Conservation (phyloP, 768 basidiomycete genomes). For the Tephrocybe sp. region DNA sequence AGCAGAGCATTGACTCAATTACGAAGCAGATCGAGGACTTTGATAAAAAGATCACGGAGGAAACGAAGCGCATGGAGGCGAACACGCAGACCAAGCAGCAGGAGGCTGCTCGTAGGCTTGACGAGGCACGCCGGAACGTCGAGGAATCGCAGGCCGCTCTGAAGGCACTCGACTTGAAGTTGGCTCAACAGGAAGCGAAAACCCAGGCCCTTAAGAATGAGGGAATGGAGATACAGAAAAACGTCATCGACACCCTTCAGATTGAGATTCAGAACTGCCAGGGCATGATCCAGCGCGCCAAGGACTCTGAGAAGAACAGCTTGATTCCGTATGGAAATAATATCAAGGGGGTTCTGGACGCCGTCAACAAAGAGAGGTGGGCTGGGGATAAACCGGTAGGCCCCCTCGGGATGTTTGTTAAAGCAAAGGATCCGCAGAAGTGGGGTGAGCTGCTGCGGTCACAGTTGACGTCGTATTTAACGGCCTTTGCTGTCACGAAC, state of each 20-base stretch:
- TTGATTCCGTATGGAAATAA: constrained; percentile 63
- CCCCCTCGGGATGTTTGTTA: constrained; percentile 79
- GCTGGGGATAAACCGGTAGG: constrained; percentile 67
- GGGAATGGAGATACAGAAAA: constrained; percentile 36
- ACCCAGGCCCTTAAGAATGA: constrained; percentile 30
- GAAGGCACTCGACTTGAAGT: constrained; percentile 29
- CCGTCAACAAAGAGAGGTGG: constrained; percentile 57
- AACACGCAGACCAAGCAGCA: constrained; percentile 66
- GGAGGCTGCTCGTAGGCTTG: constrained; percentile 51
- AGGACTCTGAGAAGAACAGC: constrained; percentile 53
- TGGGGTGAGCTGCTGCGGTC: constrained; percentile 70
- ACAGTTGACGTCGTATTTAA: constrained; percentile 59
- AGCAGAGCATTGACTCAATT: constrained; percentile 31
- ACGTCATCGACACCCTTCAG: constrained; percentile 28
- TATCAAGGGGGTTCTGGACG: constrained; percentile 56
- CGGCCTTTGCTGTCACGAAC: constrained; percentile 75
- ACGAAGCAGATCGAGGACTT: constrained; percentile 36
- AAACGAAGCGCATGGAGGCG: constrained; percentile 51
- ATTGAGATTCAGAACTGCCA: constrained; percentile 45
- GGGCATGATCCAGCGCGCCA: constrained; percentile 48
- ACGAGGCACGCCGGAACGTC: constrained; percentile 41
- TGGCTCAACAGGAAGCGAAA: constrained; percentile 28
- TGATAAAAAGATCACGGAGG: constrained; percentile 50
- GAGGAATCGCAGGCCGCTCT: constrained; percentile 34
- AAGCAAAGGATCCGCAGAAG: constrained; percentile 58